These are phyloP conservation scores for Paramecium caudatum DNA, from an alignment of 73 alveolate species.

Conservation along the genomic window DNA sequence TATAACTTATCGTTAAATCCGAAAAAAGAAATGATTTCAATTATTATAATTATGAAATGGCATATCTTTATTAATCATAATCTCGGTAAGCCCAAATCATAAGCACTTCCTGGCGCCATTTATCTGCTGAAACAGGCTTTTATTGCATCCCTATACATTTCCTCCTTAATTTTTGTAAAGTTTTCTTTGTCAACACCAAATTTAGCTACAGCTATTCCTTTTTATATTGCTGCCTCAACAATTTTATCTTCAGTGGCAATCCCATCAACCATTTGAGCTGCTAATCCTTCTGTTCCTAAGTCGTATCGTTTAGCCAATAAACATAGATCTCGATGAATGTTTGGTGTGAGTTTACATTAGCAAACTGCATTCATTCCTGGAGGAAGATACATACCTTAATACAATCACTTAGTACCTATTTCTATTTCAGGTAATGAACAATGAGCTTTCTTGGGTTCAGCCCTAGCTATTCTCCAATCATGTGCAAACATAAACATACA, in stretches of 20 bases:
- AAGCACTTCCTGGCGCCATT: slow-evolving; percentile 47
- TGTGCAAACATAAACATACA: slow-evolving; percentile 81
- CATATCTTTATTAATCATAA: not conserved
- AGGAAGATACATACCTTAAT: slow-evolving; percentile 69
- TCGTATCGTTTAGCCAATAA: slow-evolving; percentile 73
- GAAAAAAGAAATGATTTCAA: not conserved
- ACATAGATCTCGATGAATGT: slow-evolving; percentile 69
- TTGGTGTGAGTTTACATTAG: slow-evolving; percentile 53
- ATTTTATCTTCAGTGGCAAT: slow-evolving; percentile 61
- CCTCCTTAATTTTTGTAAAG: slow-evolving; percentile 10
- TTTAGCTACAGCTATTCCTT: slow-evolving; percentile 24
- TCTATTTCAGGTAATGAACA: slow-evolving; percentile 52
- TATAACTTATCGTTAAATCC: not conserved
- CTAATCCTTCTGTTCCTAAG: slow-evolving; percentile 59
- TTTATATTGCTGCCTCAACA: slow-evolving; percentile 25
- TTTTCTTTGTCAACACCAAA: slow-evolving; percentile 63
- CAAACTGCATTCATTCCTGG: slow-evolving; percentile 79
- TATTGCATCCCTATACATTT: slow-evolving; percentile 52
- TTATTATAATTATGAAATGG: not conserved
- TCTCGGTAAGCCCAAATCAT: slow-evolving; percentile 54
- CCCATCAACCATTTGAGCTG: slow-evolving; percentile 31
- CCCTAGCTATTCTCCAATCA: slow-evolving; percentile 81
- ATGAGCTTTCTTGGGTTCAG: slow-evolving; percentile 64
- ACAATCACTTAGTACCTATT: slow-evolving; percentile 25
- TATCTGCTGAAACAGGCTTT: slow-evolving; percentile 52